These are phyloP conservation scores for Actinidia polygama DNA, from an alignment of 179 eudicot species.

Conservation along the genomic window DNA sequence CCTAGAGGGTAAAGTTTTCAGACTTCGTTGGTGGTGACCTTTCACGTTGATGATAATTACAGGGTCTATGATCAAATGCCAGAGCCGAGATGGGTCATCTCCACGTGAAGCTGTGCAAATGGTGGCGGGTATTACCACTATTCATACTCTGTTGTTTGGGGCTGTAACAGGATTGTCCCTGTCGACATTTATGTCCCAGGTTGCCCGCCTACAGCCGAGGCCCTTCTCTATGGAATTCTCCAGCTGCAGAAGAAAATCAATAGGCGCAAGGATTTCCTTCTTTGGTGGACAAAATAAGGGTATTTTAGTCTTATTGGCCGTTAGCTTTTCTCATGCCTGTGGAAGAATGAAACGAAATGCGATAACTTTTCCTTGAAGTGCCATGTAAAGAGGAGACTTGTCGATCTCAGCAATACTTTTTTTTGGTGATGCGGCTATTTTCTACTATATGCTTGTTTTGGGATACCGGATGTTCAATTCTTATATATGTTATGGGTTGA, in stretches of 20 bases:
- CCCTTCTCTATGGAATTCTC: slow-evolving; percentile 86
- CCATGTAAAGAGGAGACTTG: neutral
- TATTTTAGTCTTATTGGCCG: neutral
- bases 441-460: too few relatives aligned
- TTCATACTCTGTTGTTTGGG: slow-evolving; percentile 95
- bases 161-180: slow-evolving; percentile 94
- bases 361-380: neutral
- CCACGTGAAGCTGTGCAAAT: slow-evolving; percentile 99
- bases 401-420: neutral
- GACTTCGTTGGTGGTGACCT: neutral
- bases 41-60: slow-evolving; percentile 18
- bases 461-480: neutral
- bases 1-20: neutral
- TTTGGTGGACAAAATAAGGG: slow-evolving; percentile 88
- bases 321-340: neutral
- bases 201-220: slow-evolving; percentile 98
- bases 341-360: slow-evolving; percentile 19
- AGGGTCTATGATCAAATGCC: slow-evolving; percentile 99
- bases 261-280: slow-evolving; percentile 94
- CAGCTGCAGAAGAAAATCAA: slow-evolving; percentile 96
- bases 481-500: neutral
- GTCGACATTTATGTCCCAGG: slow-evolving; percentile 98
- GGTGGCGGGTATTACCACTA: slow-evolving; percentile 98
- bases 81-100: slow-evolving; percentile 98
- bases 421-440: neutral